Percentiles rank a stretch among this genome's conserved stretches.
Evolutionary conservation across 2,329 filamentous ascomycete genomes (phyloP).

Genomic region (Zymoseptoria crescenta): DNA sequence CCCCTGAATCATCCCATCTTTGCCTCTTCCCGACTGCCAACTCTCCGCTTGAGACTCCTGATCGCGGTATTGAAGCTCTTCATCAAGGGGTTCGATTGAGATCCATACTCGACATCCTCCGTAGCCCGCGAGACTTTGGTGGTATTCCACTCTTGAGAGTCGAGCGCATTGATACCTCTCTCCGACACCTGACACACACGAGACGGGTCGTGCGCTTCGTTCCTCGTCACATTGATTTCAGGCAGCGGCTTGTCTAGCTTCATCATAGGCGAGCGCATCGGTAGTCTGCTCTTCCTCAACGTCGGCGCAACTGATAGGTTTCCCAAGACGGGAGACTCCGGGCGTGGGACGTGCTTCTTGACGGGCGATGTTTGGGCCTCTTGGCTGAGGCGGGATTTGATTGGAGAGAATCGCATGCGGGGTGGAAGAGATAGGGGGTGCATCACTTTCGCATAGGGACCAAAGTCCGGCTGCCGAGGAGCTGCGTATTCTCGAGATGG

Average conservation of each 20-base stretch:
- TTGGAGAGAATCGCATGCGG: constrained; percentile 6
- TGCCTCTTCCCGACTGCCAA: not conserved
- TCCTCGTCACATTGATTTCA: not conserved
- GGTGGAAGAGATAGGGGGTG: constrained; percentile 10
- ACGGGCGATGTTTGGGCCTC: constrained; percentile 2
- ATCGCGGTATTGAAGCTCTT: not conserved
- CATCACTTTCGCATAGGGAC: not conserved
- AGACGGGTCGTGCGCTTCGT: not conserved
- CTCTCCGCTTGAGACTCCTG: not conserved
- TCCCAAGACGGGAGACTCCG: not conserved
- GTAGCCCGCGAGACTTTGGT: not conserved
- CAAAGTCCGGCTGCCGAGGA: not conserved
- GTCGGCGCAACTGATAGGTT: not conserved
- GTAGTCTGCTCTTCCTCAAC: not conserved
- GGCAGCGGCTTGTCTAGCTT: not conserved
- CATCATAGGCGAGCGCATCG: not conserved
- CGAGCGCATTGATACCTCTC: not conserved
- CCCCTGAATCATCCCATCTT: not conserved
- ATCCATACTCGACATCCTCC: not conserved
- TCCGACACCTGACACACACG: not conserved
- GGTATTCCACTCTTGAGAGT: not conserved
- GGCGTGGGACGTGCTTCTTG: constrained; percentile 1
- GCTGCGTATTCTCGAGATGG: not conserved
- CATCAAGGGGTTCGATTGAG: not conserved
- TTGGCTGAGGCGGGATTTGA: not conserved